Conservation (phyloP, 2,329 filamentous ascomycete species). For the Ophiostoma ulmi region DNA sequence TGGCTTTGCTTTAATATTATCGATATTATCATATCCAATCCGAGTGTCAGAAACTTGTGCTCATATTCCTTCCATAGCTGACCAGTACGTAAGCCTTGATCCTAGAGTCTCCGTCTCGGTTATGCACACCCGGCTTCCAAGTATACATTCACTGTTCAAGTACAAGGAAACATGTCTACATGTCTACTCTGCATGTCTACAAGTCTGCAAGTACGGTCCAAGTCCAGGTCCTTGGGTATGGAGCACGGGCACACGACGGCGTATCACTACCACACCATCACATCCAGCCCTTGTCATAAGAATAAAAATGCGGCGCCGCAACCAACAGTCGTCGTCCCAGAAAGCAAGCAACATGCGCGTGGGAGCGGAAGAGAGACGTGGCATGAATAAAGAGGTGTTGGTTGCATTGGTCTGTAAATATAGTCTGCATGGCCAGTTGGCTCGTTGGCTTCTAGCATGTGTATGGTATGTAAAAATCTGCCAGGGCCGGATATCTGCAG, state of each 20-base stretch:
- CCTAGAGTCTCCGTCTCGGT: too few species aligned
- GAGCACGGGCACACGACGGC: not conserved
- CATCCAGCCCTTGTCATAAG: too few species aligned
- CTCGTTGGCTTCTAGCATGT: not conserved
- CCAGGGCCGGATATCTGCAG: not conserved
- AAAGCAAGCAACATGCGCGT: conserved; percentile 7
- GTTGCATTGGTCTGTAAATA: not conserved
- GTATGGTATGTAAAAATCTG: not conserved
- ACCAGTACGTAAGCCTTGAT: too few species aligned
- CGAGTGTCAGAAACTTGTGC: too few species aligned
- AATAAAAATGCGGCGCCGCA: not conserved
- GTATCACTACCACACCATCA: not conserved
- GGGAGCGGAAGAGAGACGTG: not conserved
- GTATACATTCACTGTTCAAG: too few species aligned
- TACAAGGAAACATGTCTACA: not conserved
- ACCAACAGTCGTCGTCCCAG: not conserved
- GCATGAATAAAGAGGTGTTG: not conserved
- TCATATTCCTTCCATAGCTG: too few species aligned
- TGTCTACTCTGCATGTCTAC: not conserved
- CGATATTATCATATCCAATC: too few species aligned
- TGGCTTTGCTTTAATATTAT: too few species aligned
- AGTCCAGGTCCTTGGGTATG: not conserved
- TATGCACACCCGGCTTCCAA: too few species aligned
- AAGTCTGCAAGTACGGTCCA: not conserved
- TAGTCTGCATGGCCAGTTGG: not conserved